Base-by-base conservation (phyloP, 306 rosid genomes). In the Gillenia trifoliata region DNA sequence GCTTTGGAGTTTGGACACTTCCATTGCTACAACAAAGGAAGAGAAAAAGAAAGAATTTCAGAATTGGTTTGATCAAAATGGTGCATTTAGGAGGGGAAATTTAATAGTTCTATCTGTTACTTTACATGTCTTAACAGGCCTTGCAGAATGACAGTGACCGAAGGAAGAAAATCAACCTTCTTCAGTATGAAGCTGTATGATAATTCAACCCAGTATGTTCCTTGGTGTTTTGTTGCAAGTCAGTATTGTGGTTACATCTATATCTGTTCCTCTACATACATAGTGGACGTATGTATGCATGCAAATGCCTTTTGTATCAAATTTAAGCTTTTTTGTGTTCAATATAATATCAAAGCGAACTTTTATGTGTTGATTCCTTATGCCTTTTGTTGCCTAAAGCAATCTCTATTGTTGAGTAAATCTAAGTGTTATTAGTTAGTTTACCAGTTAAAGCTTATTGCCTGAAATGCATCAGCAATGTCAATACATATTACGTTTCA, bases 171-270 rank as follows among this genome's bases (percentile, higher is more conserved):
- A 87, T 93, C 56, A 88, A 86, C 88, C 81, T 85, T 82, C 98
- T 93, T 75, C n/a, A 84, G 80, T 93, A 93, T 72, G 96, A 93
- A 89, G 94, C 92, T 85, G 98, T 93, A 93, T 79, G 96, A 81
- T 84, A 68, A 85, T 80, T 78, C 76, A 81, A 75, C 92, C 84
- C 79, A 70, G 61, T 78, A 74, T 81, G 78, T 77, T 86, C 80
- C 80, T 83, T 79, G 41, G 73, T 83, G 56, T 31, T 59, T 81
- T 63, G 6, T 72, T 38, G 26, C 22, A 47, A 80, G 82, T 75
- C n/a, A n/a, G n/a, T n/a, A n/a, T n/a, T n/a, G n/a, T n/a, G n/a
- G n/a, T n/a, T n/a, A n/a, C n/a, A n/a, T n/a, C n/a, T n/a, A n/a
- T n/a, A n/a, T n/a, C n/a, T n/a, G n/a, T n/a, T n/a, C n/a, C n/a